Evolutionary conservation across 768 basidiomycete genomes (phyloP).

Genomic region (Mycena vulgaris): DNA sequence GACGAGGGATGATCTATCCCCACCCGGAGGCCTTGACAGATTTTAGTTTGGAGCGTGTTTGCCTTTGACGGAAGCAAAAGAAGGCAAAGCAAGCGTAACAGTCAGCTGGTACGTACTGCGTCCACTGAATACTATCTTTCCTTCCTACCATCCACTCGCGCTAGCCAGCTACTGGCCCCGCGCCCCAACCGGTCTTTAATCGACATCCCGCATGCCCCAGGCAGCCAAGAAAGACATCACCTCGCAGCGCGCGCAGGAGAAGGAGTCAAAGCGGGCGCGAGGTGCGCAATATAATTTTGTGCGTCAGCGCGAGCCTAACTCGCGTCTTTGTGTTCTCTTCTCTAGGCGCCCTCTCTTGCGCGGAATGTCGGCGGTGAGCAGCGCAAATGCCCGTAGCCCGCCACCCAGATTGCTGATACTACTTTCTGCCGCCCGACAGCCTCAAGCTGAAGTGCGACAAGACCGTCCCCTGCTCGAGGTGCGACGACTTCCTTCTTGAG

Average conservation of each 20-base stretch:
- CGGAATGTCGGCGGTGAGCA: constrained; percentile 73
- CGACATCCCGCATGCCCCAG: constrained; percentile 61
- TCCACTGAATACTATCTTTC: neutral
- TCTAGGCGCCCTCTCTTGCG: constrained; percentile 70
- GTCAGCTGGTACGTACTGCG: neutral
- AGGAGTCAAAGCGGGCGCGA: constrained; percentile 76
- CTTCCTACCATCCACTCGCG: neutral
- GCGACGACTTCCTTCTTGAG: constrained; percentile 6
- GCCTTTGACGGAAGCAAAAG: constrained; percentile 2
- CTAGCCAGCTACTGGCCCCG: neutral
- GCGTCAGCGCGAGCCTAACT: constrained; percentile 1
- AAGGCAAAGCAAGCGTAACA: neutral
- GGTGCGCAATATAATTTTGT: constrained; percentile 51
- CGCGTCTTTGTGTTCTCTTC: neutral
- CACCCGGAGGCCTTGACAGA: neutral
- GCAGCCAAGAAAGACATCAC: constrained; percentile 62
- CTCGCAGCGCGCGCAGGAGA: constrained; percentile 69
- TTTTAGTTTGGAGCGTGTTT: neutral
- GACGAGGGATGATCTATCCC: neutral
- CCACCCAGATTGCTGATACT: neutral
- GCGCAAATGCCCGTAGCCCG: neutral
- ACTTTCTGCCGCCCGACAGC: constrained; percentile 54
- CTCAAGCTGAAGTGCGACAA: constrained; percentile 85
- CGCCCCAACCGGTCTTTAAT: neutral
- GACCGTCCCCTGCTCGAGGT: constrained; percentile 73